A percentile compares a stretch with the other conserved stretches of the same genome.
phyloP scores from a whole-genome alignment of 768 basidiomycete species.

The Tulasnella calospora region DNA sequence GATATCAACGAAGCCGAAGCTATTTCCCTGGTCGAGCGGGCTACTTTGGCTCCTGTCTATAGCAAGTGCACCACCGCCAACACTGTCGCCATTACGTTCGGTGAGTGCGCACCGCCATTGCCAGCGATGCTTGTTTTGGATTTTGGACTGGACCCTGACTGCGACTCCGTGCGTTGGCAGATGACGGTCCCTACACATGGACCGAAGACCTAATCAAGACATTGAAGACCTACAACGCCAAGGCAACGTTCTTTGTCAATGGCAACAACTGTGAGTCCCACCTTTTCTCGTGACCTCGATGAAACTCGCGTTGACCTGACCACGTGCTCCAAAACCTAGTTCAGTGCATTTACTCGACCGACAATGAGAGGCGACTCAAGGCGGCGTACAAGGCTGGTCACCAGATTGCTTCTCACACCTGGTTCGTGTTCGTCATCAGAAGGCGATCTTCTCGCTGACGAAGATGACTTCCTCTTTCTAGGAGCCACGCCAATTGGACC shows the following conservation, averaged over 20 bases:
- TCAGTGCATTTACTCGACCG: constrained; percentile 9
- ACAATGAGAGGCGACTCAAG: background rate
- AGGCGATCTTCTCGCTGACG: background rate
- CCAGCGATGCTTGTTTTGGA: background rate
- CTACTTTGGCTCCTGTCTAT: background rate
- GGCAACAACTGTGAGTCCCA: background rate
- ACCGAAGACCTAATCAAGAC: constrained; percentile 4
- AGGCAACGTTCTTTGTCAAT: constrained; percentile 18
- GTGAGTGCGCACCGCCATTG: background rate
- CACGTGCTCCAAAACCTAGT: background rate
- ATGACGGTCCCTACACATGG: constrained; percentile 28
- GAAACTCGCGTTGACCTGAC: background rate
- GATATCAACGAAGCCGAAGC: background rate
- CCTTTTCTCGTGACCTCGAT: background rate
- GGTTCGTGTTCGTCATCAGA: background rate
- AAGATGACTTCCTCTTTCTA: background rate
- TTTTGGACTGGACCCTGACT: constrained; percentile 8
- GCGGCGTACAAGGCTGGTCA: background rate
- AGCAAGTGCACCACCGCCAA: background rate
- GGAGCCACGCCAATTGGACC: background rate
- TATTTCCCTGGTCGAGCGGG: background rate
- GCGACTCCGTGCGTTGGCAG: background rate
- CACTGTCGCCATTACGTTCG: background rate
- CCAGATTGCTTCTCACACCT: constrained; percentile 14
- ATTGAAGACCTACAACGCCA: background rate